Evolutionary conservation across 371 early-diverging fungal genomes (phyloP), one percentile per base, ranked within the genome.

Genomic region (Smittium culicis): DNA sequence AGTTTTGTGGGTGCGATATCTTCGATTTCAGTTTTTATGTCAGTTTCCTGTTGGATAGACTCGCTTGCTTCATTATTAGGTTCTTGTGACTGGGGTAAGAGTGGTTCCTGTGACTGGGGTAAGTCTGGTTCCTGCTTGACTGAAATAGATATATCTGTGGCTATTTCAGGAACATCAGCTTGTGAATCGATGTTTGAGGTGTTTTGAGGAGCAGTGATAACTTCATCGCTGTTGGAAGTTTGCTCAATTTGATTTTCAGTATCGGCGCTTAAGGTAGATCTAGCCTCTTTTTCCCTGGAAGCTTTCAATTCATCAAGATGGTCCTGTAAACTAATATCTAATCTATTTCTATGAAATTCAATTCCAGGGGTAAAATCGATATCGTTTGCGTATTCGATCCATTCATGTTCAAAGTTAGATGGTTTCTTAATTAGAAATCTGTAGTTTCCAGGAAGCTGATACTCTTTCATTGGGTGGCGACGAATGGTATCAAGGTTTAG

Each of bases 391-490:
- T 90, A 93, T 3, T 83, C 79, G 63, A 83, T 60, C 67, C 77
- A 76, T 67, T 81, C 73, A 79, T 79, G 77, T 35, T 69, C 58
- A 34, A 80, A 77, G 64, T 82, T 79, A 31, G 74, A 71, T 0
- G 83, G 84, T 62, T 74, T 74, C 34, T 77, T 80, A 17, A 91
- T 28, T 66, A 92, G 69, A 24, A 75, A 69, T 64, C 95, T 83
- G 77, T 94, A 94, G n/a, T 86, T 83, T 30, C 95, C 96, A 1
- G 82, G 71, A 35, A 93, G 76, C 1, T 78, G 75, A 69, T 79
- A 82, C 27, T 82, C 83, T 79, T 80, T 78, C 59, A 78, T 72
- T 66, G 73, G 74, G n/a, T 78, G 81, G 33, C 64, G 65, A 59
- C 64, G 71, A 75, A 83, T 76, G 25, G 72, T 67, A 16, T 70